Conservation (phyloP, 805 yeast species). For the Cyberlindnera euphorbiae region DNA sequence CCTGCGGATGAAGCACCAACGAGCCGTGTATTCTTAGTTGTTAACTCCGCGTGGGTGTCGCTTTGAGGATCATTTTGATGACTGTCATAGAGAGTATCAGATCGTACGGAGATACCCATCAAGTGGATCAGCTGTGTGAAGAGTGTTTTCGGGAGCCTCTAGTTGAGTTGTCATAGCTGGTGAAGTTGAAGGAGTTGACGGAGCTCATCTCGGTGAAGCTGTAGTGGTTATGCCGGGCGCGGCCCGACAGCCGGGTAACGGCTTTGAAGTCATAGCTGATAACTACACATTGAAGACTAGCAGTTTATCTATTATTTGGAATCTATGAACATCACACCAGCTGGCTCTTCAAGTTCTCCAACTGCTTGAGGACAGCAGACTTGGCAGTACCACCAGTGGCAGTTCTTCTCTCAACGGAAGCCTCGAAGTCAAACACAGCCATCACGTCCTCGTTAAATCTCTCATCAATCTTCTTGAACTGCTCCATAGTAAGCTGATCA, state of each 20-base stretch:
- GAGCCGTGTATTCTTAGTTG: constrained; percentile 41
- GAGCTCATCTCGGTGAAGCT: no score
- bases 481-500: constrained; percentile 73
- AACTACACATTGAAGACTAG: background rate
- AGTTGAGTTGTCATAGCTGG: no score
- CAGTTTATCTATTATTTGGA: background rate
- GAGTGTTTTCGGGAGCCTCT: no score
- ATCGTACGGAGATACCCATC: no score
- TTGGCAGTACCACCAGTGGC: constrained; percentile 98
- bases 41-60: constrained; percentile 22
- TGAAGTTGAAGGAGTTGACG: no score
- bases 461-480: constrained; percentile 72
- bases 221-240: no score
- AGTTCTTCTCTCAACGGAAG: constrained; percentile 91
- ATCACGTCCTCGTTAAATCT: constrained; percentile 80
- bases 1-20: constrained; percentile 85
- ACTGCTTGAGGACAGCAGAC: constrained; percentile 77
- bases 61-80: no score
- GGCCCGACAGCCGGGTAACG: no score
- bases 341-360: constrained; percentile 34
- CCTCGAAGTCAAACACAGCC: constrained; percentile 87
- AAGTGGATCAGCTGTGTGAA: no score
- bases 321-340: constrained; percentile 12
- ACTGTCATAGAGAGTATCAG: background rate
- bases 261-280: no score